These are phyloP conservation scores for Pythium brachiatum DNA, from an alignment of 352 stramenopile species.

Conservation along the genomic window DNA sequence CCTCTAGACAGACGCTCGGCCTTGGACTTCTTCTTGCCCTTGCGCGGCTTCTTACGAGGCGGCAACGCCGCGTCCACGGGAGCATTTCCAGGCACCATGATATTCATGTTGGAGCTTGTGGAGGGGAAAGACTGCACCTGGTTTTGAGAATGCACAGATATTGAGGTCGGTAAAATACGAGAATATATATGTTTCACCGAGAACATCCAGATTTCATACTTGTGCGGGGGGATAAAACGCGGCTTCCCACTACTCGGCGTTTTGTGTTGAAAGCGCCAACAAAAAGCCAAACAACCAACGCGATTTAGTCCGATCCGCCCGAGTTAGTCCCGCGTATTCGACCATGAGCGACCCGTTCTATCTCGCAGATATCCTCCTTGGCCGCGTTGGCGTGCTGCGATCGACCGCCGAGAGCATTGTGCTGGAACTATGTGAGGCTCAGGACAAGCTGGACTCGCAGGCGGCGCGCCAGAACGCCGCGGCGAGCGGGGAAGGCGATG, in stretches of 20 bases:
- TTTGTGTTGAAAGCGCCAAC: slow-evolving; percentile 24
- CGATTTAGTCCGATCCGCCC: not conserved
- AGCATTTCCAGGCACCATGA: not conserved
- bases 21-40: slow-evolving; percentile 37
- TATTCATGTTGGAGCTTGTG: not conserved
- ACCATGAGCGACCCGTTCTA: slow-evolving; percentile 87
- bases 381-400: slow-evolving; percentile 77
- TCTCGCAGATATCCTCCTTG: slow-evolving; percentile 80
- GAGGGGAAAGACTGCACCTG: not conserved
- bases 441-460: slow-evolving; percentile 55
- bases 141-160: not conserved
- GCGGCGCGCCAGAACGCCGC: slow-evolving; percentile 19
- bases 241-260: slow-evolving; percentile 3
- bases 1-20: slow-evolving; percentile 39
- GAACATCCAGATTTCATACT: not conserved
- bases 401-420: slow-evolving; percentile 86
- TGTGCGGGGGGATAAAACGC: not conserved
- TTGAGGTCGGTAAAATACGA: not conserved
- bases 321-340: not conserved
- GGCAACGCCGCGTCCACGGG: not conserved
- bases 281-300: not conserved
- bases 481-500: slow-evolving; percentile 4
- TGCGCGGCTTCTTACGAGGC: slow-evolving; percentile 27
- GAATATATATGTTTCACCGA: not conserved
- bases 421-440: slow-evolving; percentile 73